phyloP scores from a whole-genome alignment of 1,284 basidiomycete genomes.

The Xerocomus tenax region DNA sequence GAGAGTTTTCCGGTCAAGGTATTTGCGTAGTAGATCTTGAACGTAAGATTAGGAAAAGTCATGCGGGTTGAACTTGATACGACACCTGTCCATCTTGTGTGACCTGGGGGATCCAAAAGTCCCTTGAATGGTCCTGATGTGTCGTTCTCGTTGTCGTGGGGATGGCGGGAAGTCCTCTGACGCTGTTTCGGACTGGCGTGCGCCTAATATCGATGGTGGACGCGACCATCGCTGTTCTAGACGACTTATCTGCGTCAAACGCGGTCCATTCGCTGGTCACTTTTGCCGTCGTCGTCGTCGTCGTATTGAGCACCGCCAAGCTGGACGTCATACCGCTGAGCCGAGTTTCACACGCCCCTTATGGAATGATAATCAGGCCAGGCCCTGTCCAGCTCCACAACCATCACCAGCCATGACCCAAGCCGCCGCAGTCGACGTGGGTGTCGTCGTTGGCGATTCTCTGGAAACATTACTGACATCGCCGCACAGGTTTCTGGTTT shows the following conservation, averaged over 20 bases:
- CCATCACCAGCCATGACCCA: conserved; percentile 20
- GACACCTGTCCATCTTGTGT: conserved; percentile 26
- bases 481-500: conserved; percentile 54
- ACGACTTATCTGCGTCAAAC: not conserved
- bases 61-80: not conserved
- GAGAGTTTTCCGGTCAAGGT: conserved; percentile 26
- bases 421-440: conserved; percentile 23
- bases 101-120: conserved; percentile 31
- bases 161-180: conserved; percentile 27
- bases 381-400: not conserved
- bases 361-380: conserved; percentile 5
- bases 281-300: conserved; percentile 2
- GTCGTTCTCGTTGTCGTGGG: conserved; percentile 9
- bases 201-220: conserved; percentile 7
- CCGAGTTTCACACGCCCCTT: conserved; percentile 14
- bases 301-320: conserved; percentile 10
- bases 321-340: conserved; percentile 10
- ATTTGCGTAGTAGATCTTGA: conserved; percentile 28
- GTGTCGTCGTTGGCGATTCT: not conserved
- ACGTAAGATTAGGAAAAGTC: not conserved
- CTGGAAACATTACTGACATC: not conserved
- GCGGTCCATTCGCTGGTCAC: conserved; percentile 7
- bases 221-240: conserved; percentile 19
- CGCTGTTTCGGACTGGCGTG: conserved; percentile 12
- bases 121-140: conserved; percentile 11